phyloP scores from a whole-genome alignment of 2,329 filamentous ascomycete species.

The Neodidymelliopsis sp. region DNA sequence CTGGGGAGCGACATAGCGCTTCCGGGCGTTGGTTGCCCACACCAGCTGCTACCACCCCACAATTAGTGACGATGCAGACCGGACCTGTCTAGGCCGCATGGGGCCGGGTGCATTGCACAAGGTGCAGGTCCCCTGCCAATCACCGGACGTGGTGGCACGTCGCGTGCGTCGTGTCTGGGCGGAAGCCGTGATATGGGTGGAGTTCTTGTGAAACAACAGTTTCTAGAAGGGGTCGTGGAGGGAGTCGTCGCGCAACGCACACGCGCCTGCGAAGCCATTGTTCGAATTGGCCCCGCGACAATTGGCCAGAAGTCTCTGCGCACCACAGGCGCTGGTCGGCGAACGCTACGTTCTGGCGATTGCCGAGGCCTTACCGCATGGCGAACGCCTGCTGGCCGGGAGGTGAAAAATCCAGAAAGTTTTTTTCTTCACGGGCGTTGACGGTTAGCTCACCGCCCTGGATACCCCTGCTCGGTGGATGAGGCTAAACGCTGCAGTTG shows the following conservation, averaged over 20 bases:
- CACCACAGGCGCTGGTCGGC: constrained; percentile 15
- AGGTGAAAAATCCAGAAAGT: constrained; percentile 11
- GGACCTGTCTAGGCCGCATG: constrained; percentile 23
- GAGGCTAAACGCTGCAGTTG: constrained; percentile 41
- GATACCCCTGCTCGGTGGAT: constrained; percentile 31
- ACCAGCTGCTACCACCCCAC: constrained; percentile 32
- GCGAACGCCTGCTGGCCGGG: not conserved
- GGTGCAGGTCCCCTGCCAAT: constrained; percentile 33
- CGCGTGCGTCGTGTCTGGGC: constrained; percentile 41
- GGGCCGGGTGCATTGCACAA: constrained; percentile 22
- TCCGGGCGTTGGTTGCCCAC: constrained; percentile 31
- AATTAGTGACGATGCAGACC: constrained; percentile 43
- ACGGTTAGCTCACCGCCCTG: constrained; percentile 39
- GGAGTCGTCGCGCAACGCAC: constrained; percentile 18
- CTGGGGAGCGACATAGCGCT: constrained; percentile 40
- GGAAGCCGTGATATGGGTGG: constrained; percentile 20
- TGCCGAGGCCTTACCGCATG: constrained; percentile 3
- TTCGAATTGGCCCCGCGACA: constrained; percentile 2
- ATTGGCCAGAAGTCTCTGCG: constrained; percentile 9
- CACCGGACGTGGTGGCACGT: constrained; percentile 35
- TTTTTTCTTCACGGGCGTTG: constrained; percentile 11
- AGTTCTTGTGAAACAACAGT: constrained; percentile 37
- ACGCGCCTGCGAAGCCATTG: not conserved
- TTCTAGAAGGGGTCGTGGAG: constrained; percentile 26
- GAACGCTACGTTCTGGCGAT: constrained; percentile 3